Evolutionary conservation across 441 rosid genomes (phyloP).

Genomic region (Euphorbia celastroides): DNA sequence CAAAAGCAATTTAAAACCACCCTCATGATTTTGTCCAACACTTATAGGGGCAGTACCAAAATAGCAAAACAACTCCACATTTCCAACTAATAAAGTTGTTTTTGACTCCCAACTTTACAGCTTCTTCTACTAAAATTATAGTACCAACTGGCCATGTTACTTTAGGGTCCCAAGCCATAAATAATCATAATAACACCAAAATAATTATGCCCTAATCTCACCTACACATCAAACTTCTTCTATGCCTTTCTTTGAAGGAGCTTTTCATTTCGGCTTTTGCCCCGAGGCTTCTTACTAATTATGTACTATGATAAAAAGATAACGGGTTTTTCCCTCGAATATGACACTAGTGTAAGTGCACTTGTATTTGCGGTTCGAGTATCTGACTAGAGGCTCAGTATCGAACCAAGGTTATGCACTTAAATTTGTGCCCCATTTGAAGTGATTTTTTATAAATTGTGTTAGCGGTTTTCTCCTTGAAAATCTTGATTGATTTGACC

Average conservation of each 20-base stretch:
- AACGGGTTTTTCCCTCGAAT: not conserved
- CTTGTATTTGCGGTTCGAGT: not conserved
- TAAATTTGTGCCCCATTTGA: conserved; percentile 14
- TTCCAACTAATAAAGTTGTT: not conserved
- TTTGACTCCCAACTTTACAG: not conserved
- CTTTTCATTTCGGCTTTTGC: not conserved
- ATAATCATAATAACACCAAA: not conserved
- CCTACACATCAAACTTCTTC: not conserved
- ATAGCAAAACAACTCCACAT: not conserved
- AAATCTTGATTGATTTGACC: conserved; percentile 20
- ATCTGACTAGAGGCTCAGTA: conserved; percentile 12
- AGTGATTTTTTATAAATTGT: conserved; percentile 4
- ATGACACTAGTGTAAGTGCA: no score
- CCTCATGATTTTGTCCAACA: not conserved
- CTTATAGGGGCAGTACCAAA: conserved; percentile 1
- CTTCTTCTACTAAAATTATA: not conserved
- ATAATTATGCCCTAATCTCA: conserved; percentile 4
- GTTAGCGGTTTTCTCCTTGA: conserved; percentile 17
- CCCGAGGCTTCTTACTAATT: not conserved
- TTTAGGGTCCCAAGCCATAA: conserved; percentile 7
- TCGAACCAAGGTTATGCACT: conserved; percentile 4
- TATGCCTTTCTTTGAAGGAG: conserved; percentile 9
- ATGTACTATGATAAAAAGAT: not conserved
- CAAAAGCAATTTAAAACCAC: not conserved
- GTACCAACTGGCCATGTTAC: conserved; percentile 21